phyloP scores from a whole-genome alignment of 805 yeast genomes.

The Starmerella roubikii region DNA sequence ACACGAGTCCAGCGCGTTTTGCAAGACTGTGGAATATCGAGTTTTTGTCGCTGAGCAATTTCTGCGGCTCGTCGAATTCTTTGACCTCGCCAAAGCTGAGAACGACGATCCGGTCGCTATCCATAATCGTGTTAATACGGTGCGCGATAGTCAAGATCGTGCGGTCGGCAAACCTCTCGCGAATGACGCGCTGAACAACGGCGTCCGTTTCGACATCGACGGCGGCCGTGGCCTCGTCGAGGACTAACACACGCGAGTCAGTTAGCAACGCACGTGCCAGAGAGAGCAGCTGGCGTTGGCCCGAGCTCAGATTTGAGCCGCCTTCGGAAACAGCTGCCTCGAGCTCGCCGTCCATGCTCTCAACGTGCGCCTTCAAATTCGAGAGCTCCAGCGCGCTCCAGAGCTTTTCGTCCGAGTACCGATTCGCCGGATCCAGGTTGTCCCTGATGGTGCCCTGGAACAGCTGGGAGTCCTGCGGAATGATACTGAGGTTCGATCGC shows the following conservation, averaged over 20 bases:
- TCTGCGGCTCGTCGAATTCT: constrained; percentile 65
- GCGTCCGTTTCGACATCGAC: constrained; percentile 79
- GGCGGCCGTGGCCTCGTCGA: constrained; percentile 86
- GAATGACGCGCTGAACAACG: constrained; percentile 65
- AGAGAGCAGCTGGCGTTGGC: constrained; percentile 77
- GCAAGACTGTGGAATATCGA: constrained; percentile 72
- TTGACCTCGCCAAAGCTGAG: constrained; percentile 58
- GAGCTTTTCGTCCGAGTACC: constrained; percentile 58
- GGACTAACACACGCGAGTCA: constrained; percentile 56
- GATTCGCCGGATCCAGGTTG: constrained; percentile 70
- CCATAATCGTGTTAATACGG: constrained; percentile 74
- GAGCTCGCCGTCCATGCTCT: constrained; percentile 40
- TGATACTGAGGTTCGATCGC: constrained; percentile 64
- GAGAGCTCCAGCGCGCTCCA: constrained; percentile 71
- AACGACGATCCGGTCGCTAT: constrained; percentile 66
- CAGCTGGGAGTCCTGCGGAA: constrained; percentile 90
- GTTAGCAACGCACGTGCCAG: constrained; percentile 73
- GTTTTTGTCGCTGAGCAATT: constrained; percentile 48
- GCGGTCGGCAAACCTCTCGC: constrained; percentile 54
- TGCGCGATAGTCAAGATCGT: constrained; percentile 86
- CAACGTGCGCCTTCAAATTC: constrained; percentile 57
- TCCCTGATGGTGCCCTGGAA: constrained; percentile 77
- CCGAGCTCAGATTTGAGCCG: constrained; percentile 76
- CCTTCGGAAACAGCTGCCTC: constrained; percentile 53
- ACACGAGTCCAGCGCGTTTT: constrained; percentile 52